A percentile compares a stretch with the other conserved stretches of the same genome.
These are phyloP conservation scores for Talaromyces thailandensis DNA, from an alignment of 495 filamentous ascomycete species.

Conservation along the genomic window DNA sequence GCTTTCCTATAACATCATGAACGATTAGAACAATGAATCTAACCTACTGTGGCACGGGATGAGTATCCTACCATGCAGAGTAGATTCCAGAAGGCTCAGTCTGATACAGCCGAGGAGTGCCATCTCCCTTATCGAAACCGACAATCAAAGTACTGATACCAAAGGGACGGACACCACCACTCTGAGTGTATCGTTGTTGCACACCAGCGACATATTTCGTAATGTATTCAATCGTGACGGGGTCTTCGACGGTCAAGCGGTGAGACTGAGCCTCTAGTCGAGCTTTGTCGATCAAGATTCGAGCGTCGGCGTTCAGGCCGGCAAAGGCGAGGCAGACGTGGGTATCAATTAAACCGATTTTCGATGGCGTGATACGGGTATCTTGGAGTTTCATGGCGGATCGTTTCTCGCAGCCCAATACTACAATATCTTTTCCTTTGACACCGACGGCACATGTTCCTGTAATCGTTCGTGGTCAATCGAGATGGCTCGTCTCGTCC, in stretches of 20 bases:
- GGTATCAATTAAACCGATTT: slow-evolving; percentile 88
- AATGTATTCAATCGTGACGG: slow-evolving; percentile 96
- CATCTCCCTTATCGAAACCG: slow-evolving; percentile 88
- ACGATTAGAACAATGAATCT: slow-evolving; percentile 7
- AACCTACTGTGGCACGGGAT: too few species aligned
- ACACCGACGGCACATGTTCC: slow-evolving; percentile 97
- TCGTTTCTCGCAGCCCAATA: slow-evolving; percentile 95
- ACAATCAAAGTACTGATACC: slow-evolving; percentile 96
- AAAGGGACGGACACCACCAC: slow-evolving; percentile 92
- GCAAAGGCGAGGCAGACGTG: slow-evolving; percentile 97
- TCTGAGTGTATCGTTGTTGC: slow-evolving; percentile 97
- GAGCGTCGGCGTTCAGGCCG: slow-evolving; percentile 92
- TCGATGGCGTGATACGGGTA: slow-evolving; percentile 96
- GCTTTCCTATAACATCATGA: slow-evolving; percentile 66
- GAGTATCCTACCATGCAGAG: slow-evolving; percentile 72
- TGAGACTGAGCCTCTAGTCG: slow-evolving; percentile 95
- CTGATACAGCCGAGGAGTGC: slow-evolving; percentile 82
- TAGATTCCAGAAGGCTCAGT: slow-evolving; percentile 98
- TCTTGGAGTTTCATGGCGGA: slow-evolving; percentile 99
- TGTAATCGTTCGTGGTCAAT: slow-evolving; percentile 18
- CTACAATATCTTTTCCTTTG: slow-evolving; percentile 89
- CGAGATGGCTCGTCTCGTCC: not conserved
- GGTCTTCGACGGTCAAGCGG: slow-evolving; percentile 95
- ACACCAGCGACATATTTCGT: slow-evolving; percentile 97
- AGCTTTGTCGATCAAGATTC: slow-evolving; percentile 95